Conservation (phyloP, 208 protist species). For the Crithidia expoeki region DNA sequence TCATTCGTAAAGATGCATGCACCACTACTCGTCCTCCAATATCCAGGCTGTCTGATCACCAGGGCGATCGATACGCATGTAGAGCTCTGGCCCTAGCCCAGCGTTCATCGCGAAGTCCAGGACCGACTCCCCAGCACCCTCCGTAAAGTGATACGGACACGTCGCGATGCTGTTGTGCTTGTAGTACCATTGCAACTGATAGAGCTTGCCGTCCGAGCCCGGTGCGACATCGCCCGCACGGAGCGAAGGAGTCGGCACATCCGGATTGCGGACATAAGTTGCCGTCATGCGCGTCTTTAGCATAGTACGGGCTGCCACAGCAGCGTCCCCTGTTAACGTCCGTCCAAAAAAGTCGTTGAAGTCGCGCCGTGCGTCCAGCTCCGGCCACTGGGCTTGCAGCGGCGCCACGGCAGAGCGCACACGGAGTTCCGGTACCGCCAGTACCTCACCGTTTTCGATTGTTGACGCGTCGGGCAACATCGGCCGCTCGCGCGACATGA, state of each 20-base stretch:
- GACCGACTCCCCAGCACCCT: slow-evolving; percentile 42
- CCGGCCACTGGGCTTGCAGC: slow-evolving; percentile 9
- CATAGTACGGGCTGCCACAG: neutral
- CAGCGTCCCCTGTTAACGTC: neutral
- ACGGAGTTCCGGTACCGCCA: slow-evolving; percentile 14
- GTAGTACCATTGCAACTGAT: slow-evolving; percentile 61
- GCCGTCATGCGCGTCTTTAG: slow-evolving; percentile 12
- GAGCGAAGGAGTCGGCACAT: slow-evolving; percentile 22
- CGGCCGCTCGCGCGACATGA: slow-evolving; percentile 19
- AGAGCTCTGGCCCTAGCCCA: slow-evolving; percentile 51
- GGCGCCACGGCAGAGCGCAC: slow-evolving; percentile 22
- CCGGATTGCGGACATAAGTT: slow-evolving; percentile 6
- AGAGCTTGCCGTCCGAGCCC: slow-evolving; percentile 28
- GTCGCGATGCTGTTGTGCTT: slow-evolving; percentile 50
- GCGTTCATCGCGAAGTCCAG: slow-evolving; percentile 60
- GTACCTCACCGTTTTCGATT: slow-evolving; percentile 27
- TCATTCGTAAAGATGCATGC: neutral
- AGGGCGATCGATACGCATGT: slow-evolving; percentile 41
- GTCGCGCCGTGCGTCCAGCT: slow-evolving; percentile 5
- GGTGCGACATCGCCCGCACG: slow-evolving; percentile 38
- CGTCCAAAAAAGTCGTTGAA: slow-evolving; percentile 13
- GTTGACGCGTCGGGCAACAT: slow-evolving; percentile 16
- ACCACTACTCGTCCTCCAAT: slow-evolving; percentile 7
- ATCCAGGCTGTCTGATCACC: slow-evolving; percentile 10
- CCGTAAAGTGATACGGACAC: slow-evolving; percentile 67